Evolutionary conservation across 2,329 filamentous ascomycete genomes (phyloP), one percentile per base, ranked within the genome.

Genomic region (Diaporthe ampelina): DNA sequence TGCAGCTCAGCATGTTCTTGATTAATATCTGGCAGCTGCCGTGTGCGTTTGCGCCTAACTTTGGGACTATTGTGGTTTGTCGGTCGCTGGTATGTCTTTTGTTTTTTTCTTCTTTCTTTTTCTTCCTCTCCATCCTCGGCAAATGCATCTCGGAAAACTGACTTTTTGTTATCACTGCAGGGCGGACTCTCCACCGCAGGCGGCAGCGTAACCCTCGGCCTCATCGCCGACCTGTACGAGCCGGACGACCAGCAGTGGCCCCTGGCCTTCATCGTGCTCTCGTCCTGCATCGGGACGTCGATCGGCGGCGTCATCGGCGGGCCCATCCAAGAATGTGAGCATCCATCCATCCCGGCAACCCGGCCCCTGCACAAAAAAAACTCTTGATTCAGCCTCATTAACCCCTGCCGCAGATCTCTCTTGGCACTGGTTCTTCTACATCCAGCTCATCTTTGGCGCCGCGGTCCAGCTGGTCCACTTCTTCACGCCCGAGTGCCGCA

Each of bases 211-310:
- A 93, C 91, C 0, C 81, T 93, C 2, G 91, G 91, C 10, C 90
- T 92, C 82, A 87, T 92, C 3, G 90, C 91, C 3, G 91, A 93
- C 76, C 87, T 93, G 86, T 92, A 87, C 81, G 83, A 87, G 67
- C 83, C 89, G 0, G 87, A 89, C 57, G 83, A 88, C 9, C 90
- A 91, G 75, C 88, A 91, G 78, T 88, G 86, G 76, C 89, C 90
- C 0, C 86, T 92, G 11, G 89, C 90, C 0, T 92, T 88, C 76
- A 88, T 93, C 76, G 88, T 91, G 7, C 80, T 90, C 29, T 89
- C 88, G 1, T 90, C 88, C 0, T 88, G 90, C 9, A 85, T 86
- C 1, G 89, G 89, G 0, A 88, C 88, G 0, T 85, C 88, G 3
- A 83, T 90, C 19, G 89, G 88, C 13, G 87, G 88, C 1, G 85